A percentile compares a stretch with the other conserved stretches of the same genome.
These are phyloP conservation scores for Fragilariopsis cylindrus DNA, from an alignment of 108 stramenopile genomes.

Conservation along the genomic window DNA sequence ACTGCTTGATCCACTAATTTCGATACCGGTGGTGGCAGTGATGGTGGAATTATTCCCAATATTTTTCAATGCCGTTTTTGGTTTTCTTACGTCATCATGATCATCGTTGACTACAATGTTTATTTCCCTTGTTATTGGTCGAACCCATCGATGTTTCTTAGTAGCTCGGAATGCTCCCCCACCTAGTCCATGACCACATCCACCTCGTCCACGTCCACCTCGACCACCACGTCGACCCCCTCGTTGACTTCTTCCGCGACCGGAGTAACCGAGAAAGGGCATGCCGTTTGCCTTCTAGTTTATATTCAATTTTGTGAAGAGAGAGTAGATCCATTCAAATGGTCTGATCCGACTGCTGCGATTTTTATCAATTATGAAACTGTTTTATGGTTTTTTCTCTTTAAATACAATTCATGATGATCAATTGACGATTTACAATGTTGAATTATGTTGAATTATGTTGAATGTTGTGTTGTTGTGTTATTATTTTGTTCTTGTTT, in stretches of 20 bases:
- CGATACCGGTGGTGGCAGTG: not conserved
- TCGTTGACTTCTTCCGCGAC: slow-evolving; percentile 9
- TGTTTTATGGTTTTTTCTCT: no score
- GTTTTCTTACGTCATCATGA: not conserved
- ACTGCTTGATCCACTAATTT: not conserved
- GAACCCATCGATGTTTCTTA: slow-evolving; percentile 2
- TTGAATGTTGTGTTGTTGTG: no score
- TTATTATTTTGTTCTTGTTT: no score
- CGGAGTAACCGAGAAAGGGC: slow-evolving; percentile 23
- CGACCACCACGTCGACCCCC: slow-evolving; percentile 6
- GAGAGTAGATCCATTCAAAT: no score
- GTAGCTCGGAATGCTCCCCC: not conserved
- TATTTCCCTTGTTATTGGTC: not conserved
- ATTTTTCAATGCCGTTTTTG: not conserved
- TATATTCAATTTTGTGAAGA: no score
- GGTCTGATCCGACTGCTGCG: no score
- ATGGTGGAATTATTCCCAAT: not conserved
- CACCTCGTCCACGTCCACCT: slow-evolving; percentile 2
- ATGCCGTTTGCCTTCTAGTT: not conserved
- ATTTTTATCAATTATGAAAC: no score
- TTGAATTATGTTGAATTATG: no score
- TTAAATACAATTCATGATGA: no score
- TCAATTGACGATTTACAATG: no score
- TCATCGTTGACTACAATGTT: not conserved
- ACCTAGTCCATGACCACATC: not conserved